Conservation (phyloP, 768 basidiomycete species). For the Lentinula lateritia region DNA sequence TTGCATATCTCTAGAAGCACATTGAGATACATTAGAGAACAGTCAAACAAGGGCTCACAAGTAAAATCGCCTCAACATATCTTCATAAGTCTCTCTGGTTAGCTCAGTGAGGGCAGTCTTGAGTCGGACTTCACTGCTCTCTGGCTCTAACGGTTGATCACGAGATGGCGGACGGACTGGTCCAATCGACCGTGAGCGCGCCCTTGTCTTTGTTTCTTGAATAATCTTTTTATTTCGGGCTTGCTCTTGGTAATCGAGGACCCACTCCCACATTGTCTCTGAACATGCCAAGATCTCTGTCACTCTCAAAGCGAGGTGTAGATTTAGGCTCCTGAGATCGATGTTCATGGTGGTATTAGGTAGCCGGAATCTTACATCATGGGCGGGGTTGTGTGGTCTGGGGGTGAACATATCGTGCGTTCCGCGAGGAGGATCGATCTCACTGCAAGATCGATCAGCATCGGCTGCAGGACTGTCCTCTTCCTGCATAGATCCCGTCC, state of each 20-base stretch:
- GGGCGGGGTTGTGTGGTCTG: slow-evolving; percentile 9
- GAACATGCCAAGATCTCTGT: slow-evolving; percentile 65
- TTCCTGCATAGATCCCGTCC: slow-evolving; percentile 6
- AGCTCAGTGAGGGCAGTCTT: slow-evolving; percentile 39
- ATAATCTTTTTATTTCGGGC: not conserved
- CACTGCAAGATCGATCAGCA: not conserved
- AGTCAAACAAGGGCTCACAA: slow-evolving; percentile 38
- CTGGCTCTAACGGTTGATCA: not conserved
- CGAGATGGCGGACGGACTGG: slow-evolving; percentile 1
- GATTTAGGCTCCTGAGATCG: slow-evolving; percentile 53
- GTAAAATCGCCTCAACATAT: slow-evolving; percentile 49
- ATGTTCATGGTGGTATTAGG: slow-evolving; percentile 50
- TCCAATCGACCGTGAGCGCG: slow-evolving; percentile 14
- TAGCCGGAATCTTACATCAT: slow-evolving; percentile 27
- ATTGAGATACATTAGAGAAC: not conserved
- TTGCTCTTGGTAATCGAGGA: slow-evolving; percentile 41
- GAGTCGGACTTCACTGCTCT: slow-evolving; percentile 7
- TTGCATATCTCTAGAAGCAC: slow-evolving; percentile 53
- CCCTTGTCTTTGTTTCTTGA: slow-evolving; percentile 5
- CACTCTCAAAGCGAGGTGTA: slow-evolving; percentile 57
- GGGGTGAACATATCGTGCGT: not conserved
- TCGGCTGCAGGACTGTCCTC: not conserved
- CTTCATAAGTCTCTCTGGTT: slow-evolving; percentile 59
- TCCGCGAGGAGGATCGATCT: not conserved
- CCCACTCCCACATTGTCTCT: slow-evolving; percentile 80